Percentiles rank a stretch among this genome's conserved stretches.
phyloP scores from a whole-genome alignment of 2,329 filamentous ascomycete species.

The Cladosporium sp. region DNA sequence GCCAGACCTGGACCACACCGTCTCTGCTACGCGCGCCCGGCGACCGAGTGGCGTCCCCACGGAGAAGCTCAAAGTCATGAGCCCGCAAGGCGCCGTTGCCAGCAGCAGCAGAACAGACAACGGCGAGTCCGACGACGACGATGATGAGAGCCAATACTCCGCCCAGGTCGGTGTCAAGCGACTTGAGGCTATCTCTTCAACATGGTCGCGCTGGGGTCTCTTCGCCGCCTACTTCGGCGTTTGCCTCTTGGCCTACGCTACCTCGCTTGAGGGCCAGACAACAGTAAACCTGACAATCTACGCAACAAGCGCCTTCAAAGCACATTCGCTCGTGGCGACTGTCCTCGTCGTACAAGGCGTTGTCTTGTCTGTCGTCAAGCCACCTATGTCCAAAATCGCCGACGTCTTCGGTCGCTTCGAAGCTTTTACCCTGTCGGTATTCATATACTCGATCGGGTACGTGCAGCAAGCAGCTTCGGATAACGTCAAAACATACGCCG shows the following conservation, averaged over 20 bases:
- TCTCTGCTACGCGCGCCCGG: conserved; percentile 2
- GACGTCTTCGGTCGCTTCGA: conserved; percentile 61
- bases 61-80: conserved; percentile 12
- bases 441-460: conserved; percentile 55
- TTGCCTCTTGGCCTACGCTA: conserved; percentile 54
- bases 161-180: conserved; percentile 47
- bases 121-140: conserved; percentile 1
- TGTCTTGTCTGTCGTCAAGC: conserved; percentile 58
- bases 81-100: conserved; percentile 4
- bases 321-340: conserved; percentile 63
- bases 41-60: conserved; percentile 10
- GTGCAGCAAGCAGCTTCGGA: conserved; percentile 54
- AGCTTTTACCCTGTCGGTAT: conserved; percentile 52
- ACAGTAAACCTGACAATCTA: conserved; percentile 59
- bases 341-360: conserved; percentile 61
- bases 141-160: conserved; percentile 14
- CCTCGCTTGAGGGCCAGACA: conserved; percentile 63
- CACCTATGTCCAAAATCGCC: conserved; percentile 58
- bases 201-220: conserved; percentile 46
- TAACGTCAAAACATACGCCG: conserved; percentile 52
- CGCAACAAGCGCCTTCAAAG: conserved; percentile 61
- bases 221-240: conserved; percentile 45
- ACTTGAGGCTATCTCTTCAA: conserved; percentile 45
- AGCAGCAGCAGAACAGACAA: conserved; percentile 5
- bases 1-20: conserved; percentile 5